phyloP scores from a whole-genome alignment of 345 rosid species.

The Eucalyptus coolabah region DNA sequence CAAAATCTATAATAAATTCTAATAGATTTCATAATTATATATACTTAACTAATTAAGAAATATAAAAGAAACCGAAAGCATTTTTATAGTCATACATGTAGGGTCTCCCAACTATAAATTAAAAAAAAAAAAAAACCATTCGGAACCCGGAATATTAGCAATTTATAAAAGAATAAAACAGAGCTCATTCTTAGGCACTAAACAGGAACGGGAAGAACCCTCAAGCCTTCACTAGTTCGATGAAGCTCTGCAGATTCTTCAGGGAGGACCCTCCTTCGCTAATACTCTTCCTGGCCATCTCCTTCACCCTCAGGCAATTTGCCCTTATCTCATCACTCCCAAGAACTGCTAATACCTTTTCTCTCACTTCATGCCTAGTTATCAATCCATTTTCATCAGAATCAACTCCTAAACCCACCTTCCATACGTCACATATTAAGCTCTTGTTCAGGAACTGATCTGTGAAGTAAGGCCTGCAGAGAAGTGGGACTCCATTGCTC shows the following conservation, averaged over 20 bases:
- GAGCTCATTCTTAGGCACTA: neutral
- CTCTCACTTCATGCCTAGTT: slow-evolving; percentile 1
- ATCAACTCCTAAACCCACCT: neutral
- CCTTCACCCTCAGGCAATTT: slow-evolving; percentile 7
- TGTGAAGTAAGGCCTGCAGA: slow-evolving; percentile 15
- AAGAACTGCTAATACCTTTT: neutral
- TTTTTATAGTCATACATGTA: no score
- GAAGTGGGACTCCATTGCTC: slow-evolving; percentile 14
- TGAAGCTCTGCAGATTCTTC: neutral
- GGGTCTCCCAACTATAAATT: neutral
- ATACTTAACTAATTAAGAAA: neutral
- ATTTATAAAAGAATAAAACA: neutral
- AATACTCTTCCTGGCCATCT: slow-evolving; percentile 1
- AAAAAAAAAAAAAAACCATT: no score
- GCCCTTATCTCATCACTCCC: neutral
- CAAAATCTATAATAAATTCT: neutral
- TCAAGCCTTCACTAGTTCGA: neutral
- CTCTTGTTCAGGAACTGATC: slow-evolving; percentile 15
- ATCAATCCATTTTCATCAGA: neutral
- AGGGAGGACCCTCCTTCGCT: slow-evolving; percentile 16
- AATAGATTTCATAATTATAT: neutral
- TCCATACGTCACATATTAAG: slow-evolving; percentile 2
- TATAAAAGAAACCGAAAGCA: neutral
- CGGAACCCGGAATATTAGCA: neutral
- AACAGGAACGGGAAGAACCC: neutral